Evolutionary conservation across 2,329 filamentous ascomycete species (phyloP), one percentile per base, ranked within the genome.

Genomic region (Arachnopeziza araneosa): DNA sequence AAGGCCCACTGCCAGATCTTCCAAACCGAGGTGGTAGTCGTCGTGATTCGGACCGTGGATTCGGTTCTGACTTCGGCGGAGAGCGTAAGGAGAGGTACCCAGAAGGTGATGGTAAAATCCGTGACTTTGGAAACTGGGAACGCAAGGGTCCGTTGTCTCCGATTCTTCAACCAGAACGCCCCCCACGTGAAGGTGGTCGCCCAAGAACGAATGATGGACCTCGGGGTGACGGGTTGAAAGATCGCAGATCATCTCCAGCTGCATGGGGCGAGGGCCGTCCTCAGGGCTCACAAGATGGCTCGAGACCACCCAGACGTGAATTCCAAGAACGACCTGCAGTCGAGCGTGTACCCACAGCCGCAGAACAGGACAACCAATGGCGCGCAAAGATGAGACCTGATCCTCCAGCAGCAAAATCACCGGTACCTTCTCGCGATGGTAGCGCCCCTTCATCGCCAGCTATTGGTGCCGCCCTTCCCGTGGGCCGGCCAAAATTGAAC

Each of bases 301-400:
- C 91, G 24, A 84, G 90, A 64, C 90, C 90, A 63, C 90, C 91
- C 50, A 85, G 89, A 71, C 85, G 89, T 70, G 89, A 93, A 69
- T 90, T 90, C 73, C 80, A 83, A 63, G 88, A 91, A 63, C 84
- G 86, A 63, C 84, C 87, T 14, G 81, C 82, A 56, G 74, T 79
- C 19, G 88, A 91, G 72, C 84, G 90, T 68, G 81, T 82, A 55
- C 90, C 89, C 23, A 98, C 90, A 59, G 95, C 95, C 50, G 90
- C 95, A 55, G 95, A 99, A 62, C 85, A 90, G 71, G 95, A 98
- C 74, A 96, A 87, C 77, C 87, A 96, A 76, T 99, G 95, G 95
- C 89, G 95, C 69, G 81, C 83, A 67, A 90, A 84, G 75, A 98
- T 98, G 93, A 89, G 86, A 67, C 91, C 93, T n/a, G 93, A 96